Percentiles rank a stretch among this genome's conserved stretches.
Evolutionary conservation across 352 stramenopile species (phyloP).

Genomic region (Phytophthora nicotianae): DNA sequence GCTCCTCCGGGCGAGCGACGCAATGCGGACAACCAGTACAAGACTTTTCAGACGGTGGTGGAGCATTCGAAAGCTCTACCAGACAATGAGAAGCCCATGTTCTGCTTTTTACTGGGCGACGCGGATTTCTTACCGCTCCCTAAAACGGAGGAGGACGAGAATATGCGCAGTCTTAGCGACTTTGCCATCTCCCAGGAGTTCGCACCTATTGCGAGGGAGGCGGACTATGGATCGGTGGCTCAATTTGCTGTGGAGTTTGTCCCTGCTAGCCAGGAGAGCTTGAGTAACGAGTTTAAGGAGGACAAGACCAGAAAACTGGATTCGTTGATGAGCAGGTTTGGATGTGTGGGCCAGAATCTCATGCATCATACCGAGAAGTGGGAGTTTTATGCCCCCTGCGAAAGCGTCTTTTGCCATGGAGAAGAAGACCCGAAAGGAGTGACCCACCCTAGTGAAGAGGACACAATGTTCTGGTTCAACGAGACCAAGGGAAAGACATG

Average conservation of each 20-base stretch:
- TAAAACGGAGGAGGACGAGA: conserved; percentile 55
- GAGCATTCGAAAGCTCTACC: conserved; percentile 23
- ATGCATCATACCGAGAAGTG: conserved; percentile 87
- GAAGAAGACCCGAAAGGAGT: conserved; percentile 46
- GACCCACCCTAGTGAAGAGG: conserved; percentile 55
- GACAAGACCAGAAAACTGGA: conserved; percentile 48
- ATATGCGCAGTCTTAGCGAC: conserved; percentile 66
- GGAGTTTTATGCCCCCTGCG: conserved; percentile 64
- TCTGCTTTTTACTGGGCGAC: conserved; percentile 76
- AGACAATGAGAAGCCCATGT: conserved; percentile 48
- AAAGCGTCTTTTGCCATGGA: conserved; percentile 48
- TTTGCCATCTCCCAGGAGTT: conserved; percentile 84
- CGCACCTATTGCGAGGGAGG: conserved; percentile 46
- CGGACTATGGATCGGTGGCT: conserved; percentile 54
- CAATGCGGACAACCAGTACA: conserved; percentile 43
- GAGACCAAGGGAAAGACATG: conserved; percentile 65
- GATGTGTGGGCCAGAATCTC: conserved; percentile 74
- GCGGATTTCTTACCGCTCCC: conserved; percentile 62
- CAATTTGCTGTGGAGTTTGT: conserved; percentile 84
- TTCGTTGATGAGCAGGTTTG: conserved; percentile 74
- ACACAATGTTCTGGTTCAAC: conserved; percentile 71
- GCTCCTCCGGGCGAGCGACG: conserved; percentile 54
- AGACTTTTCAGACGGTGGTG: conserved; percentile 47
- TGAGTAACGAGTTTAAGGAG: conserved; percentile 37
- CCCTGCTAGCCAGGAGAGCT: conserved; percentile 26